Evolutionary conservation across 2,329 filamentous ascomycete species (phyloP).

Genomic region (Penicillium concentricum): DNA sequence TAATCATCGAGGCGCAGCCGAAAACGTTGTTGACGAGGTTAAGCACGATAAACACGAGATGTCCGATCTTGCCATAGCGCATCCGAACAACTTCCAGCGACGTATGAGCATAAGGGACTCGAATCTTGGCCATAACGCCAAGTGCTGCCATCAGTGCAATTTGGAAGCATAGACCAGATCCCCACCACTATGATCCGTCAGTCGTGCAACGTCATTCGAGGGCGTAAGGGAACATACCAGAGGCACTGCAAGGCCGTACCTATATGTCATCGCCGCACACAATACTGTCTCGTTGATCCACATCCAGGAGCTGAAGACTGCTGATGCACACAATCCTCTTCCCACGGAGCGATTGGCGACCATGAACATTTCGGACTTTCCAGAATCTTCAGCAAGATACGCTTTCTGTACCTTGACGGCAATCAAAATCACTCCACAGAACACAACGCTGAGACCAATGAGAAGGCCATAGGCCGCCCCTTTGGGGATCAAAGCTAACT

Average conservation of each 20-base stretch:
- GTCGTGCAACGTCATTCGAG: neutral
- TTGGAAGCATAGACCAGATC: conserved; percentile 46
- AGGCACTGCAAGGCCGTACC: conserved; percentile 37
- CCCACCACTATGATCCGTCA: conserved; percentile 34
- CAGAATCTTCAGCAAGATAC: conserved; percentile 32
- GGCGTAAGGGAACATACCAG: conserved; percentile 22
- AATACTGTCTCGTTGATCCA: conserved; percentile 41
- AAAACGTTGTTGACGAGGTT: conserved; percentile 48
- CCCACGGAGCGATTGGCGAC: conserved; percentile 40
- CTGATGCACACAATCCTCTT: conserved; percentile 38
- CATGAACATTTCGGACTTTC: conserved; percentile 46
- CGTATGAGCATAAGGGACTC: conserved; percentile 53
- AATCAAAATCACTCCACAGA: conserved; percentile 48
- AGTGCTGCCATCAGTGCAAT: conserved; percentile 52
- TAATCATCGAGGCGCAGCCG: conserved; percentile 48
- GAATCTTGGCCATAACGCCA: conserved; percentile 50
- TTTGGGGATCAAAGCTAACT: conserved; percentile 28
- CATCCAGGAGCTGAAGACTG: conserved; percentile 43
- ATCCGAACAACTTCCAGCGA: conserved; percentile 52
- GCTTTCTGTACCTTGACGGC: conserved; percentile 48
- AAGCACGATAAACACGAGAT: conserved; percentile 44
- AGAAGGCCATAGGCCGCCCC: conserved; percentile 48
- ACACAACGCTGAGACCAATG: conserved; percentile 49
- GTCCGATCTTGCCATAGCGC: conserved; percentile 47
- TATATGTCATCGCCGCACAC: conserved; percentile 35